A percentile compares a stretch with the other conserved stretches of the same genome.
phyloP scores from a whole-genome alignment of 768 basidiomycete genomes.

The Tricholoma terreum region DNA sequence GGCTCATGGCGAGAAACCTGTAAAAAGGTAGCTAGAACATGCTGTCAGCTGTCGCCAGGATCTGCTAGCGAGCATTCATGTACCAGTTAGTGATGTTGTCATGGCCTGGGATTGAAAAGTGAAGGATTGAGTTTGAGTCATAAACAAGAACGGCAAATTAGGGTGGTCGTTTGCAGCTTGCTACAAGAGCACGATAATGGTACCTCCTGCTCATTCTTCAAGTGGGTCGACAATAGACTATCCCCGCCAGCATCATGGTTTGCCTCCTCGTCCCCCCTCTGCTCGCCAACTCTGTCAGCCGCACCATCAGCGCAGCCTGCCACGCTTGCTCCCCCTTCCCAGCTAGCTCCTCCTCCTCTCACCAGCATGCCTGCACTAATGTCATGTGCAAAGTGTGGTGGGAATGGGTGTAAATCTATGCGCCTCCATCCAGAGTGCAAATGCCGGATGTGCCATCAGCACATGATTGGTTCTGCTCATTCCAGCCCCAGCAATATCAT shows the following conservation, averaged over 20 bases:
- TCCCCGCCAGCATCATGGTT: neutral
- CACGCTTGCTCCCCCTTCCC: no score
- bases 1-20: neutral
- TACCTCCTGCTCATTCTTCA: no score
- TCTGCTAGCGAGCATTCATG: neutral
- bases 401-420: no score
- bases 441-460: no score
- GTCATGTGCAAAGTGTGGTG: no score
- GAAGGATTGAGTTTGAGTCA: no score
- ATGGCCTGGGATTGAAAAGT: neutral
- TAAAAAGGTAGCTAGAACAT: neutral
- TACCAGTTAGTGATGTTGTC: neutral
- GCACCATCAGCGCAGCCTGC: no score
- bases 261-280: neutral
- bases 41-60: neutral
- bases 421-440: no score
- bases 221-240: no score
- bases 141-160: neutral
- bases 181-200: no score
- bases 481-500: conserved; percentile 4
- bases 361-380: no score
- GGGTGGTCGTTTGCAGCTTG: neutral
- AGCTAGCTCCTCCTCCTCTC: neutral
- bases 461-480: conserved; percentile 3
- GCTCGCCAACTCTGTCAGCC: no score